Evolutionary conservation across 208 protist species (phyloP).

Genomic region (Trypanosoma brucei): DNA sequence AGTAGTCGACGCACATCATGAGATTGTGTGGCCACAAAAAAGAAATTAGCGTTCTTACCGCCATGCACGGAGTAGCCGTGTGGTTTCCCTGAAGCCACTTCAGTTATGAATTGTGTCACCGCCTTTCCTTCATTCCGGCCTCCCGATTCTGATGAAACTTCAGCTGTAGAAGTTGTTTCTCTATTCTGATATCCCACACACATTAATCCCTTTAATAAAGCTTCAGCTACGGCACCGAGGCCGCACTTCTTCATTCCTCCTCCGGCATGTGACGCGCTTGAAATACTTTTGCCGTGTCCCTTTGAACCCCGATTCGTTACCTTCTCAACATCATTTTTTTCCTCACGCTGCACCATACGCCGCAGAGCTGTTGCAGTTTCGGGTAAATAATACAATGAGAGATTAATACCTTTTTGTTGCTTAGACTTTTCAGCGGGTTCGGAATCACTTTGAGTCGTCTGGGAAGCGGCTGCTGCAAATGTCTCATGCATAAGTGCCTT

Average conservation of each 20-base stretch:
- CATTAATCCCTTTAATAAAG: slow-evolving; percentile 8
- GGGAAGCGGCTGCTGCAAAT: slow-evolving; percentile 14
- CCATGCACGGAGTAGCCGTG: not conserved
- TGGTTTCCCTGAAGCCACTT: not conserved
- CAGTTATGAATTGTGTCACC: slow-evolving; percentile 18
- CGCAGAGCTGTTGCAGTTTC: slow-evolving; percentile 22
- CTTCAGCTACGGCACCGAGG: slow-evolving; percentile 1
- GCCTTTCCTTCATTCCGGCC: slow-evolving; percentile 24
- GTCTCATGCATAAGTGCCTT: slow-evolving; percentile 21
- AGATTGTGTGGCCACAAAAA: slow-evolving; percentile 76
- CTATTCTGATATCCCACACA: not conserved
- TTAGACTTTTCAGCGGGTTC: not conserved
- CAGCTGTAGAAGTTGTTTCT: not conserved
- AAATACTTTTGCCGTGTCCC: too few species aligned
- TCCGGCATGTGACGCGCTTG: too few species aligned
- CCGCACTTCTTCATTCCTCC: not conserved
- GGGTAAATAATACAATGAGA: slow-evolving; percentile 20
- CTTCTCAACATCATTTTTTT: slow-evolving; percentile 1
- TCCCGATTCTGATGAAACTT: too few species aligned
- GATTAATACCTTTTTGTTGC: slow-evolving; percentile 2
- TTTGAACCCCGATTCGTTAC: not conserved
- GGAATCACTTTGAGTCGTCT: not conserved
- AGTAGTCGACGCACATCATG: slow-evolving; percentile 67
- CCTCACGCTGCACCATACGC: slow-evolving; percentile 9
- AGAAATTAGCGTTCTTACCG: slow-evolving; percentile 23